Conservation (phyloP, 1,284 basidiomycete species). For the Naganishia sp. region DNA sequence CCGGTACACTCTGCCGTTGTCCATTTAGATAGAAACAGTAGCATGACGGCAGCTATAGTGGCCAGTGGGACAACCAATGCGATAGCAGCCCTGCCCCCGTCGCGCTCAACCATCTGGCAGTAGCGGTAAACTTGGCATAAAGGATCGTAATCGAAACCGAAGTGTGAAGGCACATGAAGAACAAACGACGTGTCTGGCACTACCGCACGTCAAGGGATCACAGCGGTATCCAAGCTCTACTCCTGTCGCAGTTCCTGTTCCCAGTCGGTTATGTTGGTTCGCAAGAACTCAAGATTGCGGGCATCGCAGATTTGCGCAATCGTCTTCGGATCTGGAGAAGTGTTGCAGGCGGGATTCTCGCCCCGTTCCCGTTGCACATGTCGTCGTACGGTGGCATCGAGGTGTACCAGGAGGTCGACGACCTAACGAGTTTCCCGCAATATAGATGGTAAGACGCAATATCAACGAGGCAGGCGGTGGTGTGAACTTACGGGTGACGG, state of each 20-base stretch:
- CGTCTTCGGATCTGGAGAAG: neutral
- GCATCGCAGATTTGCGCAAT: constrained; percentile 6
- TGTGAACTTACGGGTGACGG: neutral
- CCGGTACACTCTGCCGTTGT: too few relatives aligned
- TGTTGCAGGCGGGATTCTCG: neutral
- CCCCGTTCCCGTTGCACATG: neutral
- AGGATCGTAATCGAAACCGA: too few relatives aligned
- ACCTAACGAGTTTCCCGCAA: neutral
- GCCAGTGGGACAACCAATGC: too few relatives aligned
- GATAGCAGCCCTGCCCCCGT: too few relatives aligned
- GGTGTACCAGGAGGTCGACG: neutral
- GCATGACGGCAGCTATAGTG: too few relatives aligned
- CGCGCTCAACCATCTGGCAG: too few relatives aligned
- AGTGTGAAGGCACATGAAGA: too few relatives aligned
- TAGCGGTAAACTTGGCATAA: too few relatives aligned
- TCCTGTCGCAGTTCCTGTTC: neutral
- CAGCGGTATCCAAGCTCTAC: too few relatives aligned
- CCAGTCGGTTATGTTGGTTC: neutral
- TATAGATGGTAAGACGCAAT: neutral
- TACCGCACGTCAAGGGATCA: too few relatives aligned
- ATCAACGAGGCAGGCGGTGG: neutral
- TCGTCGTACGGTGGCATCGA: constrained; percentile 4
- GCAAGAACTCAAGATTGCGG: neutral
- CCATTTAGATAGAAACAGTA: too few relatives aligned
- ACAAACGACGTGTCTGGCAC: too few relatives aligned